Evolutionary conservation across 306 rosid genomes (phyloP).

Genomic region (Trifolium dubium): DNA sequence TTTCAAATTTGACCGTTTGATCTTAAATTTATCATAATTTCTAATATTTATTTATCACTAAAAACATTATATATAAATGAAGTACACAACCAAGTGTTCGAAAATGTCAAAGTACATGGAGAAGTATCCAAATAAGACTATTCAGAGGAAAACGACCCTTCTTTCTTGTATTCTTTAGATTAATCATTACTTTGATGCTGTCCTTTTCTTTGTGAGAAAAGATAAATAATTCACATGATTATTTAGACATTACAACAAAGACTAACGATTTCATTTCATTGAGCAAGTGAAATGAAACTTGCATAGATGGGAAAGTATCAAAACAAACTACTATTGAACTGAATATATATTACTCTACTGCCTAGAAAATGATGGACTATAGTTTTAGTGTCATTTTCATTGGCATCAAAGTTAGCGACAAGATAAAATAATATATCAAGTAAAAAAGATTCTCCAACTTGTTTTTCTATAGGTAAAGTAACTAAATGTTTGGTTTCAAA

Average conservation of each 20-base stretch:
- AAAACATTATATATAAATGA: slow-evolving; percentile 16
- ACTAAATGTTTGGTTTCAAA: not conserved
- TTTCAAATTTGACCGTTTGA: too few relatives aligned
- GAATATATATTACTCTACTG: slow-evolving; percentile 38
- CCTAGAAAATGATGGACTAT: slow-evolving; percentile 46
- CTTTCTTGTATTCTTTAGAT: slow-evolving; percentile 12
- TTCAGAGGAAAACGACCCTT: slow-evolving; percentile 9
- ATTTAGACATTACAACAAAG: slow-evolving; percentile 26
- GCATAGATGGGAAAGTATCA: slow-evolving; percentile 28
- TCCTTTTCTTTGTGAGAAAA: slow-evolving; percentile 21
- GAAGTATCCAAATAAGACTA: slow-evolving; percentile 35
- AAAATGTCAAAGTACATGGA: slow-evolving; percentile 43
- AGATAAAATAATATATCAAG: slow-evolving; percentile 26
- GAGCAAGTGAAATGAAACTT: slow-evolving; percentile 29
- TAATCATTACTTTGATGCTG: slow-evolving; percentile 24
- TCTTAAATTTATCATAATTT: too few relatives aligned
- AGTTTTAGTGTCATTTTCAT: slow-evolving; percentile 37
- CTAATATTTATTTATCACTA: not conserved
- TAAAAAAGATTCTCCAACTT: slow-evolving; percentile 33
- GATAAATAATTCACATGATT: slow-evolving; percentile 15
- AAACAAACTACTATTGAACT: slow-evolving; percentile 24
- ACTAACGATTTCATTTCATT: slow-evolving; percentile 33
- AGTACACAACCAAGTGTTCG: slow-evolving; percentile 12
- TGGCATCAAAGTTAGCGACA: slow-evolving; percentile 25
- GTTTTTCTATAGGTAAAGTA: slow-evolving; percentile 34